Percentiles rank a stretch among this genome's conserved stretches.
phyloP scores from a whole-genome alignment of 805 yeast species.

The Candida maris region DNA sequence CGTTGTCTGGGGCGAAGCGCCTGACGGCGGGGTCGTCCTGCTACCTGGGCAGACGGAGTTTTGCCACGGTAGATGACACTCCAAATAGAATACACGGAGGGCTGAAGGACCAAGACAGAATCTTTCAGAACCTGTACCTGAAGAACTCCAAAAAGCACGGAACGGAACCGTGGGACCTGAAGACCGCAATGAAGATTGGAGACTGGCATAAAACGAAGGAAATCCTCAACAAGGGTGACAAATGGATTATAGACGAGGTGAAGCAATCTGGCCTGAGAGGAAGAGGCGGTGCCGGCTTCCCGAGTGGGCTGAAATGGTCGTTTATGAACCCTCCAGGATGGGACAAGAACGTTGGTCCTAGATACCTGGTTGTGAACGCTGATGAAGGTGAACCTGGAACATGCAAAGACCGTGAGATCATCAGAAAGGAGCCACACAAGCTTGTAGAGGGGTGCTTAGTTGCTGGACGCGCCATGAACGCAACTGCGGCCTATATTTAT shows the following conservation, averaged over 20 bases:
- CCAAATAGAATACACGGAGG: slow-evolving; percentile 66
- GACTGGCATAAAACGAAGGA: slow-evolving; percentile 93
- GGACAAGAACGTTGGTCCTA: slow-evolving; percentile 88
- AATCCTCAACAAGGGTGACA: slow-evolving; percentile 75
- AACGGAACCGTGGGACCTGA: slow-evolving; percentile 50
- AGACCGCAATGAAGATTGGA: slow-evolving; percentile 73
- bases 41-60: slow-evolving; percentile 12
- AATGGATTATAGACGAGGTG: slow-evolving; percentile 86
- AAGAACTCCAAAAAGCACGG: slow-evolving; percentile 56
- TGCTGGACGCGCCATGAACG: slow-evolving; percentile 91
- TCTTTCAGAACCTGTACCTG: slow-evolving; percentile 74
- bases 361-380: slow-evolving; percentile 85
- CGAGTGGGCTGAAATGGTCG: slow-evolving; percentile 87
- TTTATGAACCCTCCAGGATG: slow-evolving; percentile 95
- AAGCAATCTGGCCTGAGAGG: slow-evolving; percentile 84
- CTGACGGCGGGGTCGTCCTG: neutral
- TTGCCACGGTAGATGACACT: slow-evolving; percentile 45
- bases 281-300: slow-evolving; percentile 94
- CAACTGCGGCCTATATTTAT: slow-evolving; percentile 87
- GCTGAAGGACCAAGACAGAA: slow-evolving; percentile 76
- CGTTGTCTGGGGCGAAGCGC: neutral
- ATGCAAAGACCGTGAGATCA: slow-evolving; percentile 87
- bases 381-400: slow-evolving; percentile 97
- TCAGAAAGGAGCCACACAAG: slow-evolving; percentile 89
- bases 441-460: slow-evolving; percentile 87